These are phyloP conservation scores for Psilocybe tampanensis DNA, from an alignment of 768 basidiomycete genomes.

Conservation along the genomic window DNA sequence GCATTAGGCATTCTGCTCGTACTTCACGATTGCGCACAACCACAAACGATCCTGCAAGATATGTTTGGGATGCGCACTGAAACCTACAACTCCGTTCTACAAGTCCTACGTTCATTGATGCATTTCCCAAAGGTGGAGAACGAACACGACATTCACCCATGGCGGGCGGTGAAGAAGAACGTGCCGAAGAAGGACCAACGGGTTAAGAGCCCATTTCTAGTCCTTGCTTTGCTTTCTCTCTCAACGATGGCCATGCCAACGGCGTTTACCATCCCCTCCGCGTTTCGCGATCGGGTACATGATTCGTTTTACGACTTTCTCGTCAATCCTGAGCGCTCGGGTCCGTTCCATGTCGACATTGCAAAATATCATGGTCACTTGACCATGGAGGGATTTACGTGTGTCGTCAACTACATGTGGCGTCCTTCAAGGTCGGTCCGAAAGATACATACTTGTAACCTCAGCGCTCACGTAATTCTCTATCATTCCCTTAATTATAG, in stretches of 20 bases:
- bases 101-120: constrained; percentile 9
- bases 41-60: constrained; percentile 6
- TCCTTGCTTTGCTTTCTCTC: constrained; percentile 6
- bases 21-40: constrained; percentile 9
- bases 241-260: constrained; percentile 8
- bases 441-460: no score
- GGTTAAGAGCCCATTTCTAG: constrained; percentile 9
- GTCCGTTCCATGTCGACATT: constrained; percentile 9
- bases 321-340: constrained; percentile 10
- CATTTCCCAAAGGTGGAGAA: constrained; percentile 10
- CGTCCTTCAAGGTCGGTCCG: constrained; percentile 3
- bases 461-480: no score
- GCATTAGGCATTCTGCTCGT: constrained; percentile 8
- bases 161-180: constrained; percentile 9
- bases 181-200: constrained; percentile 9
- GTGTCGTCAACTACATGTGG: constrained; percentile 5
- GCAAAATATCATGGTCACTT: constrained; percentile 6
- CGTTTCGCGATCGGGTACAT: constrained; percentile 11
- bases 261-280: constrained; percentile 8
- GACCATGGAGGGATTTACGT: constrained; percentile 3
- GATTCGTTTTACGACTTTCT: constrained; percentile 12
- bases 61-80: constrained; percentile 2
- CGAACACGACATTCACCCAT: constrained; percentile 5
- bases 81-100: constrained; percentile 3
- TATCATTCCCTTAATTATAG: neutral